A percentile compares a stretch with the other conserved stretches of the same genome.
Conservation (phyloP, 345 rosid genomes). For the thale cress (Arabidopsis thaliana) region TAIR10.1 NC_003075.7:13685501-13686000, state of each 20-base stretch:
- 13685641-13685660: not conserved
- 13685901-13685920: conserved; percentile 49
- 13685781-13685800: not conserved
- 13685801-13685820: not conserved
- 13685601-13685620: not conserved
- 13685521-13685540: not conserved
- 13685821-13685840: not conserved
- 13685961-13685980: conserved; percentile 48
- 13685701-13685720: conserved; percentile 23
- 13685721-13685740: conserved; percentile 23
- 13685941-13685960: conserved; percentile 36
- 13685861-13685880: not conserved
- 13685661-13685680: not conserved
- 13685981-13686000: conserved; percentile 39
- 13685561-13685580: not conserved
- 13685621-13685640: conserved; percentile 1
- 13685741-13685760: conserved; percentile 1
- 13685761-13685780: not conserved
- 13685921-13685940: conserved; percentile 39
- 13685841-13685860: not conserved
- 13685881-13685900: conserved; percentile 41
- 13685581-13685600: conserved; percentile 8
- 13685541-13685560: not conserved
- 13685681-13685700: conserved; percentile 45
- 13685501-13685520: not conserved